A percentile compares a stretch with the other conserved stretches of the same genome.
Conservation (phyloP, 257 asterid genomes). For the Penstemon eatonii region DNA sequence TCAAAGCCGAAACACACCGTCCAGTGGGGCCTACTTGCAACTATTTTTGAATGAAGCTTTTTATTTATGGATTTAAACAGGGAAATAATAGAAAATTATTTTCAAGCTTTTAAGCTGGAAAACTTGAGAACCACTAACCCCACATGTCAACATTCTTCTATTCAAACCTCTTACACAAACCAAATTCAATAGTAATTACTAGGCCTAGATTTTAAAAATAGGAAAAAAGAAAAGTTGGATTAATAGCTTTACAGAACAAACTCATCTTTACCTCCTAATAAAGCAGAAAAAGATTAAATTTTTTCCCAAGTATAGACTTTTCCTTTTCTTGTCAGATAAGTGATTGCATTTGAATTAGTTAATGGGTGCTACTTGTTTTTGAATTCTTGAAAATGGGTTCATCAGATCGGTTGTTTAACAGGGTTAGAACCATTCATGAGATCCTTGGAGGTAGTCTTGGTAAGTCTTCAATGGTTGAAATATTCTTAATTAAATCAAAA, state of each 20-base stretch:
- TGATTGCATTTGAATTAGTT: conserved; percentile 26
- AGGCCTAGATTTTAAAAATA: not conserved
- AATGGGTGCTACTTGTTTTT: conserved; percentile 25
- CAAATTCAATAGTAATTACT: not conserved
- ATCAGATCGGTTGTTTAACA: conserved; percentile 58
- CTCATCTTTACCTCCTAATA: conserved; percentile 27
- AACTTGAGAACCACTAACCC: conserved; percentile 40
- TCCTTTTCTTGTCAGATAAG: conserved; percentile 13
- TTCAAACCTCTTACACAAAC: conserved; percentile 19
- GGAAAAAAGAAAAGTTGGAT: conserved; percentile 10
- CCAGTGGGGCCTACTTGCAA: conserved; percentile 38
- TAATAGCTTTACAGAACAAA: conserved; percentile 23
- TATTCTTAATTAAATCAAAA: no score
- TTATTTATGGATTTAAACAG: conserved; percentile 22
- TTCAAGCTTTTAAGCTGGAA: conserved; percentile 61
- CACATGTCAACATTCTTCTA: conserved; percentile 36
- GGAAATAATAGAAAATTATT: conserved; percentile 32
- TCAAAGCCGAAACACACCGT: conserved; percentile 26
- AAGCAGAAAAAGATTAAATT: conserved; percentile 21
- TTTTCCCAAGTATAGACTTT: conserved; percentile 16
- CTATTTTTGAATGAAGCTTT: conserved; percentile 18
- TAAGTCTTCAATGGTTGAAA: conserved; percentile 33
- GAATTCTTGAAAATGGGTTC: conserved; percentile 57
- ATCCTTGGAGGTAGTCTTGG: conserved; percentile 85
- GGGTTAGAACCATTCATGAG: conserved; percentile 70